Conservation (phyloP, 1,139 yeast species). For the Keqinozyma sinolaborantium region DNA sequence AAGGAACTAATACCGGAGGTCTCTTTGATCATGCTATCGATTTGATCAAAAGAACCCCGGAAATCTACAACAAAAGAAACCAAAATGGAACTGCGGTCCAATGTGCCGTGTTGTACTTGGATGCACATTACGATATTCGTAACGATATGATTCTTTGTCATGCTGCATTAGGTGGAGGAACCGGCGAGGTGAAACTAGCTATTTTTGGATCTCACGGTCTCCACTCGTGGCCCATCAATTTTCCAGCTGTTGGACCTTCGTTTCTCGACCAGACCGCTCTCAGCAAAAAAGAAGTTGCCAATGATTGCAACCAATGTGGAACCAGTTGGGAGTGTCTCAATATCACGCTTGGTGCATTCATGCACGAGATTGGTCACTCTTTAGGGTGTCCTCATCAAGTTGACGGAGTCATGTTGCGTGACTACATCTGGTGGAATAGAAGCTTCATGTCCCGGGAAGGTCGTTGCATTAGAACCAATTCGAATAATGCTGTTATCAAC, state of each 20-base stretch:
- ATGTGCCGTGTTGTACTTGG: conserved; percentile 83
- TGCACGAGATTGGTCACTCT: conserved; percentile 93
- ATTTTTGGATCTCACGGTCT: conserved; percentile 93
- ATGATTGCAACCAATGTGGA: conserved; percentile 81
- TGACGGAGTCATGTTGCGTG: conserved; percentile 86
- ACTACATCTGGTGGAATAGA: conserved; percentile 76
- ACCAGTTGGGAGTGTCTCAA: conserved; percentile 88
- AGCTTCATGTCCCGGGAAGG: conserved; percentile 75
- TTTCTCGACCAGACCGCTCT: conserved; percentile 71
- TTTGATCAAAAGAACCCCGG: conserved; percentile 46
- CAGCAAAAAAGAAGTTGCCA: conserved; percentile 71
- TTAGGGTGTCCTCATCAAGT: conserved; percentile 93
- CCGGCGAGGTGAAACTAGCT: conserved; percentile 66
- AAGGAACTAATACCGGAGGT: conserved; percentile 72
- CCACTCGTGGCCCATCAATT: conserved; percentile 81
- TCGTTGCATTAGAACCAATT: conserved; percentile 46
- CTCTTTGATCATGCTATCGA: conserved; percentile 78
- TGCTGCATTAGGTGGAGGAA: conserved; percentile 94
- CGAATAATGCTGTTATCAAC: conserved; percentile 39
- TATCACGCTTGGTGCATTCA: conserved; percentile 86
- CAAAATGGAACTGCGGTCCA: conserved; percentile 48
- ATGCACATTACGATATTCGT: conserved; percentile 74
- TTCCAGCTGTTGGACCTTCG: conserved; percentile 65
- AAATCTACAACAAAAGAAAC: conserved; percentile 16
- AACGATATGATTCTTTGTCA: conserved; percentile 69